These are phyloP conservation scores for Thelonectria blattea DNA, from an alignment of 2,329 filamentous ascomycete species.

Conservation along the genomic window DNA sequence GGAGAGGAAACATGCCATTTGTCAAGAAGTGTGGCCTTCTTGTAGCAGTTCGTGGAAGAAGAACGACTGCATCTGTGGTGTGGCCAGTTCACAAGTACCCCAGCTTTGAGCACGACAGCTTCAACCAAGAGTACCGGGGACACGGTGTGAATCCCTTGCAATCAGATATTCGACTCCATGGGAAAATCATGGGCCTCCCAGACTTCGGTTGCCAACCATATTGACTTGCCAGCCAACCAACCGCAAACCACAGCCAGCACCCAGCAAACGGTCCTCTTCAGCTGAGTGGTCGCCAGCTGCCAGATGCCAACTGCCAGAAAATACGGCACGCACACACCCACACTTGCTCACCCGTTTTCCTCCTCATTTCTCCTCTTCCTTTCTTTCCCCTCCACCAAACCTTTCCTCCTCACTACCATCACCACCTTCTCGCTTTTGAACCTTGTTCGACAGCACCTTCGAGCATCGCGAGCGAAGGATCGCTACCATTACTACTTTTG, in stretches of 20 bases:
- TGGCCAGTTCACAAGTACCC: too few species aligned
- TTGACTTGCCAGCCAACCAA: not conserved
- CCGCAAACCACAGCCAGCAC: not conserved
- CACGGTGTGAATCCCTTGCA: not conserved
- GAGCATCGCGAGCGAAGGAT: not conserved
- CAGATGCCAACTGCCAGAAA: slow-evolving; percentile 1
- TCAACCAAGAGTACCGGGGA: too few species aligned
- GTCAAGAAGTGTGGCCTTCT: too few species aligned
- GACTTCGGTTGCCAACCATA: not conserved
- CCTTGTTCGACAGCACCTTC: slow-evolving; percentile 4
- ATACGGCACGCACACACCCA: not conserved
- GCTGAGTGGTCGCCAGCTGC: not conserved
- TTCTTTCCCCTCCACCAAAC: slow-evolving; percentile 16
- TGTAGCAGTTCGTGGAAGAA: too few species aligned
- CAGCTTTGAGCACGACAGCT: too few species aligned
- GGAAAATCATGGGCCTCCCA: not conserved
- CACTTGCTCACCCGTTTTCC: slow-evolving; percentile 7
- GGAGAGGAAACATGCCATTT: not conserved
- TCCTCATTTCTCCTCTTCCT: slow-evolving; percentile 5
- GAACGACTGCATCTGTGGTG: not conserved
- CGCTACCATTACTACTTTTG: not conserved
- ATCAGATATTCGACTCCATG: not conserved
- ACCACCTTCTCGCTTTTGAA: not conserved
- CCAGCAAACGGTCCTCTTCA: not conserved
- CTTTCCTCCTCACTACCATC: slow-evolving; percentile 11